Base-by-base conservation (phyloP, 2,329 filamentous ascomycete genomes). In the Colletotrichum sp. region DNA sequence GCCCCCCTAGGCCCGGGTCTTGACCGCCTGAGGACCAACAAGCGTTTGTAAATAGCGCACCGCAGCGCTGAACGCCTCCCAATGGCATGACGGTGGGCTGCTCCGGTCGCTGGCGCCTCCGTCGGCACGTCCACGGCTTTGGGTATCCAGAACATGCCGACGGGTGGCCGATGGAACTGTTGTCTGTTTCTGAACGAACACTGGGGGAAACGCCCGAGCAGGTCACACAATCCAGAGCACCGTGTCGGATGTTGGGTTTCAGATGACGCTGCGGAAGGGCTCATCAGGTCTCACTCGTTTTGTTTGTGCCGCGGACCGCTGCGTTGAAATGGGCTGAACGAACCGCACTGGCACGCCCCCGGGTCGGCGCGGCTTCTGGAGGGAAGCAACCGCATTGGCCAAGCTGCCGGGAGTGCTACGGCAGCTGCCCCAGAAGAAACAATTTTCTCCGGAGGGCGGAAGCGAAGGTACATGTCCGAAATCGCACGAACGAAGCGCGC, bases 171-270 rank as follows among this genome's bases (percentile, higher is more conserved):
- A 67, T 56, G 28, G 30, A 67, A 34, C 36, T 12, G 48, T 36
- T 26, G 30, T 12, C 68, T 69, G 48, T 26, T 55, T 73, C 32
- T 55, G 26, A 21, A 24, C 26, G 43, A 68, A 56, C 26, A 59
- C 30, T 28, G 43, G 21, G 21, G 16, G 68, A 70, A 63, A 69
- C 43, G 59, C 14, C 32, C 36, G 58, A 36, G 21, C 66, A 26
- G 52, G 69, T 73, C 32, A 32, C 69, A 75, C 62, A 69, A 68
- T 34, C 58, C 58, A 64, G 58, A 58, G 38, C 73, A 48, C 43
- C 32, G 63, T 69, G 63, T 69, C 73, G 48, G 63, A 69, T 69
- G 69, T 69, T 61, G 61, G 63, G 73, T 75, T 73, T 75, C 73
- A 73, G 69, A 73, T 69, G 63, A 68, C 21, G 69, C 58, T 68